A percentile compares a stretch with the other conserved stretches of the same genome.
Evolutionary conservation across 495 filamentous ascomycete genomes (phyloP).

Genomic region (Tuber magnatum): DNA sequence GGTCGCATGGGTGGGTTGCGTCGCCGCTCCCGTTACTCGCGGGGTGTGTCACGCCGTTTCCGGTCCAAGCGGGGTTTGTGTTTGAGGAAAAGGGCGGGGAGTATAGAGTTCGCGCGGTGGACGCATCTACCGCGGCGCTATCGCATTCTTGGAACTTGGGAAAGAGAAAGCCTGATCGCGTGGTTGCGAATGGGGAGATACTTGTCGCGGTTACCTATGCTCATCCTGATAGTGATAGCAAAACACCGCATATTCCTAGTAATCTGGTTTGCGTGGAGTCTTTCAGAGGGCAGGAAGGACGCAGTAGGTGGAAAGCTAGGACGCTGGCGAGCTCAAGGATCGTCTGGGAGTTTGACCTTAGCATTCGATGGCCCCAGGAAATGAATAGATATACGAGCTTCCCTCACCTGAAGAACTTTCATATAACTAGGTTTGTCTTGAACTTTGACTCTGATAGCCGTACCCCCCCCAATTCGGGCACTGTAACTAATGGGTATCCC

Average conservation of each 20-base stretch:
- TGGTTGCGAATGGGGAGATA: slow-evolving; percentile 34
- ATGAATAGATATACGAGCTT: slow-evolving; percentile 31
- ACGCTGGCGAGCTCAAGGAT: slow-evolving; percentile 24
- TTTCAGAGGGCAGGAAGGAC: slow-evolving; percentile 1
- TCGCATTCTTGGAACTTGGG: slow-evolving; percentile 34
- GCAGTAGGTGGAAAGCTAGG: slow-evolving; percentile 12
- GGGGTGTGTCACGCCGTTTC: slow-evolving; percentile 35
- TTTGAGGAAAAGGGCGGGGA: slow-evolving; percentile 26
- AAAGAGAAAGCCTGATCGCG: slow-evolving; percentile 30
- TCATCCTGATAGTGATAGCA: slow-evolving; percentile 12
- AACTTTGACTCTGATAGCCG: background rate
- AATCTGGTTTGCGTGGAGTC: slow-evolving; percentile 35
- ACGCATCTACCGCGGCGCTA: slow-evolving; percentile 13
- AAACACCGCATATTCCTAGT: slow-evolving; percentile 23
- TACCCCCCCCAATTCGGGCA: background rate
- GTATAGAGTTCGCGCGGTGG: slow-evolving; percentile 27
- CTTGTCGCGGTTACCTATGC: slow-evolving; percentile 34
- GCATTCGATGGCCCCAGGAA: slow-evolving; percentile 34
- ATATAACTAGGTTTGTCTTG: slow-evolving; percentile 36
- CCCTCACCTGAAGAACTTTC: slow-evolving; percentile 40
- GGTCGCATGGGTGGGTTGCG: slow-evolving; percentile 26
- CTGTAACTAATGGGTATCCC: slow-evolving; percentile 5
- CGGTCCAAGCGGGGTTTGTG: slow-evolving; percentile 28
- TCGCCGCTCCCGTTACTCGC: slow-evolving; percentile 29
- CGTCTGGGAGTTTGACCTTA: slow-evolving; percentile 39